These are phyloP conservation scores for Lactuca sativa DNA, from an alignment of 129 eudicot species.

Conservation along the genomic window DNA sequence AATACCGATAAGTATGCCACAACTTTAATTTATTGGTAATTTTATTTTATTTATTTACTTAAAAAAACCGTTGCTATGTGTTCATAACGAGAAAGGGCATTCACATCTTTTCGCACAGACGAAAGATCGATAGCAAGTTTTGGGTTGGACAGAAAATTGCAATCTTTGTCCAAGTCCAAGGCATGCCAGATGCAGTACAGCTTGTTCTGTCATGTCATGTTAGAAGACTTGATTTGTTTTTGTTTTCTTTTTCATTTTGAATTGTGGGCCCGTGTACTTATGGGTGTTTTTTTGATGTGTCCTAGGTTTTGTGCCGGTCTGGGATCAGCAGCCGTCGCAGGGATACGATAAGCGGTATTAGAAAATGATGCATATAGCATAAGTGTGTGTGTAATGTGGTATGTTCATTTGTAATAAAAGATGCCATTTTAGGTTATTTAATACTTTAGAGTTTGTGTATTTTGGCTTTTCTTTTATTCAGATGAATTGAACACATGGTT, in stretches of 20 bases:
- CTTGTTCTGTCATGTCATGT: neutral
- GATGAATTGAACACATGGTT: neutral
- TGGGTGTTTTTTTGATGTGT: constrained; percentile 22
- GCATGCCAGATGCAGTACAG: too few species aligned
- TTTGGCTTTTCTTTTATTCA: neutral
- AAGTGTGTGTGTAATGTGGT: constrained; percentile 29
- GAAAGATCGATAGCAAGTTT: neutral
- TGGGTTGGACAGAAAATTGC: too few species aligned
- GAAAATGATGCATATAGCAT: constrained; percentile 26
- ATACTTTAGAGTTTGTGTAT: constrained; percentile 14
- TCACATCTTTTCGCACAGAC: neutral
- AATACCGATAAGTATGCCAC: constrained; percentile 96
- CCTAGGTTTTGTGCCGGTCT: constrained; percentile 68
- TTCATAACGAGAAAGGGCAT: neutral
- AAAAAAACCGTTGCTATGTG: constrained; percentile 19
- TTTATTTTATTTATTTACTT: constrained; percentile 28
- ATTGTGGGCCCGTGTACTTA: constrained; percentile 6
- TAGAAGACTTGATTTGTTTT: neutral
- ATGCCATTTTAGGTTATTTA: constrained; percentile 19
- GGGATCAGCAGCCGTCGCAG: constrained; percentile 93
- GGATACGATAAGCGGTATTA: constrained; percentile 79
- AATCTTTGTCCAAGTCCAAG: too few species aligned
- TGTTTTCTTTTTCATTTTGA: neutral
- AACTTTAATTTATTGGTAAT: constrained; percentile 36
- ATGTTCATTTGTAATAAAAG: constrained; percentile 30